Evolutionary conservation across 352 stramenopile genomes (phyloP), one percentile per base, ranked within the genome.

Genomic region (Globisporangium recalcitrans): DNA sequence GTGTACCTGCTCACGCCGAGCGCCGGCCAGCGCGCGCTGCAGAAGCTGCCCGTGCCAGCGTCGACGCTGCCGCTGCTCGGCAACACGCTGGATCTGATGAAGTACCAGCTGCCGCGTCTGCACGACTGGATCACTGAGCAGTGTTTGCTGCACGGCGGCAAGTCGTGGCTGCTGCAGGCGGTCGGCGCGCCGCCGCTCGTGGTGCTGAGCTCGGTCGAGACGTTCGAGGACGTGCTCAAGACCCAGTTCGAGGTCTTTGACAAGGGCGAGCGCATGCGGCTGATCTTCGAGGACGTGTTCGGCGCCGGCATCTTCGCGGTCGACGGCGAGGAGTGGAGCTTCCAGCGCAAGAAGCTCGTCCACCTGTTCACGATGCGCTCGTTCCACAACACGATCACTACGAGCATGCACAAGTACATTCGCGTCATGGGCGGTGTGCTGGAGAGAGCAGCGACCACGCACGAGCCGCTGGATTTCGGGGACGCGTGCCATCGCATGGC

Each of bases 401-500:
- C 7, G 51, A 68, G 66, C 80, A 31, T 64, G 57, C 66, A 78
- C 46, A 70, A 78, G 51, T 73, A 85, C 59, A 69, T 72, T 27
- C 53, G 70, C 13, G 49, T 73, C 9, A 52, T 85, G 48, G 65
- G 65, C 14, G 53, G 29, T 2, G 64, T 60, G 29, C 63, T 83
- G 6, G 58, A 58, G 34, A 53, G 57, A 19, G 52, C 46, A 2
- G 36, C 58, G 21, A 52, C 6, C 31, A 4, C 13, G 8, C 10
- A 32, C 24, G 21, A 31, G 21, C 42, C 59, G 27, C 34, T 65
- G 19, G 21, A 65, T 16, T 58, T 44, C 9, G 59, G 59, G 3
- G 57, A 79, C 38, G 54, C 77, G 16, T 85, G 85, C 60, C 71
- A 80, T 27, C 67, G 70, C 9, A 82, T 87, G 40, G 71, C 78